Conservation (phyloP, 768 basidiomycete genomes). For the Erythrobasidium yunnanense region DNA sequence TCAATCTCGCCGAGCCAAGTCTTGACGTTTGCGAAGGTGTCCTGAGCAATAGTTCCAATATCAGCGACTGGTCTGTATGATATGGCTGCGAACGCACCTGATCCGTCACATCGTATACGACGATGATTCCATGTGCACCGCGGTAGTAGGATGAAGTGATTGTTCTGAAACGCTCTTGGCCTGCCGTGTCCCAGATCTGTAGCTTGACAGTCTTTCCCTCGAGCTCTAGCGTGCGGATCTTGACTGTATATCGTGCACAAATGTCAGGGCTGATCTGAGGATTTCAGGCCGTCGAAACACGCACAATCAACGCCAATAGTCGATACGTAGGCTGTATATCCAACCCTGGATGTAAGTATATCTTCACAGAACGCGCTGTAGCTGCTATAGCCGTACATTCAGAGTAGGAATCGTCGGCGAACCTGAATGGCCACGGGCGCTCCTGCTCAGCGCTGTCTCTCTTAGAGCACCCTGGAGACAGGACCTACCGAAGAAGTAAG, state of each 20-base stretch:
- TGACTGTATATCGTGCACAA: conserved; percentile 48
- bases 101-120: conserved; percentile 86
- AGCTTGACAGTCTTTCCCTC: conserved; percentile 97
- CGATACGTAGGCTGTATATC: conserved; percentile 64
- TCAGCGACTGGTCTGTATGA: too few species aligned
- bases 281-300: neutral
- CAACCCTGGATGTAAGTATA: neutral
- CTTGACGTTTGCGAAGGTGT: conserved; percentile 65
- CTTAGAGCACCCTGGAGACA: too few species aligned
- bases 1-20: conserved; percentile 47
- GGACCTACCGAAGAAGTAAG: conserved; percentile 64
- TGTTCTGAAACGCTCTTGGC: conserved; percentile 94
- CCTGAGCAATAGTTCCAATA: too few species aligned
- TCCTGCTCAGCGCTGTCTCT: too few species aligned
- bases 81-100: conserved; percentile 47
- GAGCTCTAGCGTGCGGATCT: conserved; percentile 95
- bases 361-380: neutral
- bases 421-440: conserved; percentile 57
- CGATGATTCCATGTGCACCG: conserved; percentile 91
- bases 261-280: neutral
- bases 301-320: conserved; percentile 89
- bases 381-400: conserved; percentile 46
- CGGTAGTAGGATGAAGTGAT: conserved; percentile 98
- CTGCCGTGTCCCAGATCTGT: conserved; percentile 99
- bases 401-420: conserved; percentile 99